phyloP scores from a whole-genome alignment of 257 asterid genomes.

The Solanum peruvianum region DNA sequence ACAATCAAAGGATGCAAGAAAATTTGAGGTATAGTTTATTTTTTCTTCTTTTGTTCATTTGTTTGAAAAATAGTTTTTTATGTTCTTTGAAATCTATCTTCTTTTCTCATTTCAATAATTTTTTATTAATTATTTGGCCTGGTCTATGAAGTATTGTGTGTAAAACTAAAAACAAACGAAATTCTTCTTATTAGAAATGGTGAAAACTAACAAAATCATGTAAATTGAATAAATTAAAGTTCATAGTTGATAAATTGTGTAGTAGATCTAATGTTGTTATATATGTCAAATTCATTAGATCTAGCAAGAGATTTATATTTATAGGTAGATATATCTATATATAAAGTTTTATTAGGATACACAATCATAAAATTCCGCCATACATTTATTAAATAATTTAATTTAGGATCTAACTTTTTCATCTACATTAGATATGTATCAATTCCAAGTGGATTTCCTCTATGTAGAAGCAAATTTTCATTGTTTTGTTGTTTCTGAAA shows the following conservation, averaged over 20 bases:
- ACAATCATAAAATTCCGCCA: not conserved
- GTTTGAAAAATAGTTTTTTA: too few species aligned
- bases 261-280: not conserved
- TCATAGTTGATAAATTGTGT: not conserved
- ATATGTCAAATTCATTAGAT: not conserved
- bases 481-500: not conserved
- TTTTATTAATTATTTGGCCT: not conserved
- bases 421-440: not conserved
- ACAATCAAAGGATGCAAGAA: not conserved
- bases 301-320: not conserved
- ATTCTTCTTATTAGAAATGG: not conserved
- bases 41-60: too few species aligned
- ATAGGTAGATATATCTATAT: not conserved
- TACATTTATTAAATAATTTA: not conserved
- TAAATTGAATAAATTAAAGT: too few species aligned
- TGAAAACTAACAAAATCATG: not conserved
- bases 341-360: not conserved
- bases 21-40: not conserved
- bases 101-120: too few species aligned
- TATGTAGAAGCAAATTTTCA: not conserved
- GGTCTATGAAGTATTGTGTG: not conserved
- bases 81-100: too few species aligned
- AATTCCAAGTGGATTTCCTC: not conserved
- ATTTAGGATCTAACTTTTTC: not conserved
- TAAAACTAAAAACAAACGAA: not conserved